Evolutionary conservation across 1,139 yeast species (phyloP).

Genomic region (Meyerozyma sp.): DNA sequence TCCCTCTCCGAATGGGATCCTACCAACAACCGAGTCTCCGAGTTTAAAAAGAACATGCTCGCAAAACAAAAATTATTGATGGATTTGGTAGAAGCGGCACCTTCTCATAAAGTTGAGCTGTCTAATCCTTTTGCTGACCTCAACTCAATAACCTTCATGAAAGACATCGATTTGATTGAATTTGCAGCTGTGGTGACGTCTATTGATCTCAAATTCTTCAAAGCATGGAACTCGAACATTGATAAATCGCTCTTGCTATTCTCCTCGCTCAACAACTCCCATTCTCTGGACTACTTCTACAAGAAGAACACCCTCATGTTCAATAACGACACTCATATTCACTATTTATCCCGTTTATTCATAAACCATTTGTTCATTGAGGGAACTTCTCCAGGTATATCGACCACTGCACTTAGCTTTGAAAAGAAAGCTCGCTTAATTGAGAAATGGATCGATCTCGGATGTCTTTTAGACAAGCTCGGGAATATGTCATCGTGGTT

Average conservation of each 20-base stretch:
- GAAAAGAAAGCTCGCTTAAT: slow-evolving; percentile 60
- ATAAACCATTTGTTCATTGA: slow-evolving; percentile 67
- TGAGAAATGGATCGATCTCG: slow-evolving; percentile 83
- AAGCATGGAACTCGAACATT: slow-evolving; percentile 69
- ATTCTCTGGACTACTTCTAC: slow-evolving; percentile 26
- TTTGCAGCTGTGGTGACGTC: slow-evolving; percentile 53
- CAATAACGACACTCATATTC: slow-evolving; percentile 62
- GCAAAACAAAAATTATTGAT: slow-evolving; percentile 32
- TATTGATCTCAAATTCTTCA: slow-evolving; percentile 53
- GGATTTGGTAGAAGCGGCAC: slow-evolving; percentile 19
- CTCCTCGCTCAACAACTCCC: slow-evolving; percentile 18
- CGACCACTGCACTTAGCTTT: slow-evolving; percentile 13
- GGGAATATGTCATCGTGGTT: slow-evolving; percentile 97
- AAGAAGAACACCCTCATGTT: slow-evolving; percentile 52
- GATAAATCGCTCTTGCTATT: slow-evolving; percentile 38
- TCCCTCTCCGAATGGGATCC: slow-evolving; percentile 13
- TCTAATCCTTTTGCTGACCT: slow-evolving; percentile 29
- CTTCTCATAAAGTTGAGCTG: slow-evolving; percentile 6
- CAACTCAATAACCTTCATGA: slow-evolving; percentile 32
- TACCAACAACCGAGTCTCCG: slow-evolving; percentile 5
- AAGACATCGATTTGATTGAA: slow-evolving; percentile 39
- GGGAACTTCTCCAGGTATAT: slow-evolving; percentile 1
- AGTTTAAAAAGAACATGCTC: slow-evolving; percentile 30
- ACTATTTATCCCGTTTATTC: slow-evolving; percentile 69
- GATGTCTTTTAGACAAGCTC: slow-evolving; percentile 65